A percentile compares a stretch with the other conserved stretches of the same genome.
phyloP scores from a whole-genome alignment of 23 red algal genomes.

The Porphyridium purpureum region DNA sequence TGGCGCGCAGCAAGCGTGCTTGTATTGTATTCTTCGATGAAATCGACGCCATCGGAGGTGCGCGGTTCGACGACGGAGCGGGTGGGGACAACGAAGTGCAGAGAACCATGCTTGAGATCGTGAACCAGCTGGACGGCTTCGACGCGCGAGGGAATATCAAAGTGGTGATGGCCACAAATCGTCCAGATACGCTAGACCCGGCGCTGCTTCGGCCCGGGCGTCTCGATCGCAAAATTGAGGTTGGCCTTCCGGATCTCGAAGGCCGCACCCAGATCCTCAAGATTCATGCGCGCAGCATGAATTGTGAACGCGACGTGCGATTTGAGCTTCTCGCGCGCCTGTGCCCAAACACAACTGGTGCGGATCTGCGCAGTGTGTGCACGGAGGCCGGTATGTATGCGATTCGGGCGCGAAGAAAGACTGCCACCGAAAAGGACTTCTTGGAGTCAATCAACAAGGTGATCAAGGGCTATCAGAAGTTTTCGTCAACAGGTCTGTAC shows the following conservation, averaged over 20 bases:
- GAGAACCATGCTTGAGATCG: constrained; percentile 98
- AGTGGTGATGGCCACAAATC: constrained; percentile 98
- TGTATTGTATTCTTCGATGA: constrained; percentile 99
- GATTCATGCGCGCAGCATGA: constrained; percentile 96
- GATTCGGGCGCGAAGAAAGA: constrained; percentile 93
- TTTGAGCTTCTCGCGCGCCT: constrained; percentile 95
- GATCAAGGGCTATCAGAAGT: constrained; percentile 92
- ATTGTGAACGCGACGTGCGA: constrained; percentile 93
- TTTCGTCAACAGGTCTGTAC: constrained; percentile 76
- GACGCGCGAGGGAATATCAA: constrained; percentile 98
- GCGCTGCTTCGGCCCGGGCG: constrained; percentile 89
- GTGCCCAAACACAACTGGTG: constrained; percentile 96
- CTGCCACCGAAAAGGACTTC: constrained; percentile 96
- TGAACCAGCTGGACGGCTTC: constrained; percentile 99
- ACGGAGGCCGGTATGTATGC: constrained; percentile 98
- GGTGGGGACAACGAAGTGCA: constrained; percentile 99
- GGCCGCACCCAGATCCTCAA: constrained; percentile 87
- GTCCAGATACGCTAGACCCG: constrained; percentile 96
- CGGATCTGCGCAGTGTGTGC: constrained; percentile 86
- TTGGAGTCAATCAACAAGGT: constrained; percentile 94
- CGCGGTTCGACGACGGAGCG: constrained; percentile 93
- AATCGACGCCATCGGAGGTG: constrained; percentile 96
- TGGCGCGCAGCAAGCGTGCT: constrained; percentile 89
- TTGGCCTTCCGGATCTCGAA: constrained; percentile 91
- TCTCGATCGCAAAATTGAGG: constrained; percentile 98